Evolutionary conservation across 768 basidiomycete species (phyloP).

Genomic region (Tephrocybe sp.): DNA sequence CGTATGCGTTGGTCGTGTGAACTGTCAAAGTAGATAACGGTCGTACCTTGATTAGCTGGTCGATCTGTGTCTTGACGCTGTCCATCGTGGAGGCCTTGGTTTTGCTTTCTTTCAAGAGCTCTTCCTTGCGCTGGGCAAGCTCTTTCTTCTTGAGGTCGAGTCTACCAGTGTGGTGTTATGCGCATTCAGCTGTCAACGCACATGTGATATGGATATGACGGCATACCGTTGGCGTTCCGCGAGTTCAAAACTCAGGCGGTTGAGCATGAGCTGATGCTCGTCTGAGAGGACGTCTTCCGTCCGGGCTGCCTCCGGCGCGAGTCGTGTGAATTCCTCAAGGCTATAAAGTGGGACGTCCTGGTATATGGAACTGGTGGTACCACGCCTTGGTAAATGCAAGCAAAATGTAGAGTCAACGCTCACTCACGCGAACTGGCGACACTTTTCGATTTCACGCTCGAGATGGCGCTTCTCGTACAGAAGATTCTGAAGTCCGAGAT

Average conservation of each 20-base stretch:
- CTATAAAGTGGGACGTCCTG: conserved; percentile 81
- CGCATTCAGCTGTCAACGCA: neutral
- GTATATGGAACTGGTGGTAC: conserved; percentile 70
- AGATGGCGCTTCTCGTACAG: conserved; percentile 89
- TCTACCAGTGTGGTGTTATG: conserved; percentile 34
- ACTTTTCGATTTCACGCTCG: conserved; percentile 90
- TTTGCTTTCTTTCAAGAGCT: conserved; percentile 79
- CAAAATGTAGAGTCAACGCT: conserved; percentile 26
- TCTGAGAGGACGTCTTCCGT: conserved; percentile 61
- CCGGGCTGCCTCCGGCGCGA: conserved; percentile 70
- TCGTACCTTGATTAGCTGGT: conserved; percentile 69
- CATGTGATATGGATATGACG: conserved; percentile 13
- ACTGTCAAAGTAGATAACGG: conserved; percentile 6
- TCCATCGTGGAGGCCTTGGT: conserved; percentile 72
- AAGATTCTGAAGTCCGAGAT: conserved; percentile 83
- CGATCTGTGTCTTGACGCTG: conserved; percentile 76
- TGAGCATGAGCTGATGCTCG: conserved; percentile 85
- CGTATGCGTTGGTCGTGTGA: conserved; percentile 12
- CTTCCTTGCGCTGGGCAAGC: conserved; percentile 69
- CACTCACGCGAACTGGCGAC: conserved; percentile 87
- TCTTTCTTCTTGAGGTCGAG: conserved; percentile 72
- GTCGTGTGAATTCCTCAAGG: conserved; percentile 63
- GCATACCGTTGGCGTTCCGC: conserved; percentile 82
- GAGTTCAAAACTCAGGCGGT: conserved; percentile 83
- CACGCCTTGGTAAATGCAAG: neutral